Conservation (phyloP, 2,329 filamentous ascomycete genomes). For the Aspergillus sp. region DNA sequence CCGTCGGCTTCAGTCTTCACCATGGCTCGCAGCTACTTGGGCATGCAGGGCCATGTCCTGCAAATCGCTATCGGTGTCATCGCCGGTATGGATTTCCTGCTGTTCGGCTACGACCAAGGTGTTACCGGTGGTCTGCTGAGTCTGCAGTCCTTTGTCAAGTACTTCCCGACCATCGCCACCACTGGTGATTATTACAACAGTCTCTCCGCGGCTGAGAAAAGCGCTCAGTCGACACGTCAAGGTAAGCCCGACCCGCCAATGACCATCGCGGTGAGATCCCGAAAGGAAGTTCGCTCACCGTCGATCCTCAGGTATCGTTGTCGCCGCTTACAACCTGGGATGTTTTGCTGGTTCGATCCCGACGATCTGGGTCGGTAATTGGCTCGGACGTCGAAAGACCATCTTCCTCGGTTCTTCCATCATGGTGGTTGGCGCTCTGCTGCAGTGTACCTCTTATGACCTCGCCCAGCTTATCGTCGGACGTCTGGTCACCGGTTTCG, state of each 20-base stretch:
- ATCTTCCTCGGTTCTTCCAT: conserved; percentile 51
- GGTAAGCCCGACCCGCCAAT: conserved; percentile 20
- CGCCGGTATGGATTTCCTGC: conserved; percentile 44
- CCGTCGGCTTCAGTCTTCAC: conserved; percentile 3
- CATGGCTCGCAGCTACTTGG: conserved; percentile 34
- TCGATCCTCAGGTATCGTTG: conserved; percentile 32
- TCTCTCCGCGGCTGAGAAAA: conserved; percentile 15
- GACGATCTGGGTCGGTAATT: conserved; percentile 53
- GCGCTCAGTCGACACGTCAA: conserved; percentile 36
- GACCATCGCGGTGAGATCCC: not conserved
- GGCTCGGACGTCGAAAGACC: conserved; percentile 51
- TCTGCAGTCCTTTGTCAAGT: conserved; percentile 39
- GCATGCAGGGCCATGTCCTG: conserved; percentile 41
- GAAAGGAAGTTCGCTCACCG: not conserved
- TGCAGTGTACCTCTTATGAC: conserved; percentile 49
- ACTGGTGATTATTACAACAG: conserved; percentile 14
- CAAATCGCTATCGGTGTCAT: conserved; percentile 45
- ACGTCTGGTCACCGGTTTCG: conserved; percentile 52
- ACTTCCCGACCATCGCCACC: conserved; percentile 43
- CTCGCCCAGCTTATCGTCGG: conserved; percentile 53
- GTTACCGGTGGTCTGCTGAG: conserved; percentile 47
- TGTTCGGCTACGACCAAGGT: conserved; percentile 41
- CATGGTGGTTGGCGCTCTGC: conserved; percentile 50
- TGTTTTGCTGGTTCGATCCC: conserved; percentile 52
- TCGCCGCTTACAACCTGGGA: conserved; percentile 48